These are phyloP conservation scores for Psidium friedrichsthalianum DNA, from an alignment of 345 rosid genomes.

Conservation along the genomic window DNA sequence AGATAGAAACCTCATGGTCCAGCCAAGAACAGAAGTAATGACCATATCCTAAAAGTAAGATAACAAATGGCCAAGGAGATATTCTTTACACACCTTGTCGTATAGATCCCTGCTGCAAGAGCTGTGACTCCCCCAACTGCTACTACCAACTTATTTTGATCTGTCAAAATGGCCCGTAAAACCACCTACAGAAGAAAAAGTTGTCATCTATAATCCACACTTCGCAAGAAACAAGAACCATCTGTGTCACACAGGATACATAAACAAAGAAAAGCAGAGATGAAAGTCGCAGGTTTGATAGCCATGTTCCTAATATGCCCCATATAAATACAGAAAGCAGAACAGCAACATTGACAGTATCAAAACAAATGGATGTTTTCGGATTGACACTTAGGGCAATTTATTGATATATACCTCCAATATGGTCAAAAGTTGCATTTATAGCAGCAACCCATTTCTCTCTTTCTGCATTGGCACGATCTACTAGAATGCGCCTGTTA, in stretches of 20 bases:
- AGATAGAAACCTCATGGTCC: not conserved
- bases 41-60: not conserved
- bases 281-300: not conserved
- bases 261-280: not conserved
- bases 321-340: not conserved
- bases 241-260: not conserved
- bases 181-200: slow-evolving; percentile 46
- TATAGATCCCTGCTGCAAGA: slow-evolving; percentile 94
- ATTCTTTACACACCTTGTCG: slow-evolving; percentile 56
- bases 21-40: not conserved
- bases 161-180: slow-evolving; percentile 83
- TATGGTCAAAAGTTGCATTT: slow-evolving; percentile 85
- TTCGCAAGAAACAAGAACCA: not conserved
- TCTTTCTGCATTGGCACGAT: slow-evolving; percentile 96
- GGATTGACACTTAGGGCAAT: not conserved
- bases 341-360: not conserved
- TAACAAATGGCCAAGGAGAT: not conserved
- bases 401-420: slow-evolving; percentile 51
- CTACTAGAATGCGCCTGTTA: slow-evolving; percentile 72
- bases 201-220: not conserved
- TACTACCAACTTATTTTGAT: slow-evolving; percentile 89
- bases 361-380: not conserved
- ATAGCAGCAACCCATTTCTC: slow-evolving; percentile 98
- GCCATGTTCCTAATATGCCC: not conserved
- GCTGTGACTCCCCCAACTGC: slow-evolving; percentile 97